Percentiles rank a stretch among this genome's conserved stretches.
These are phyloP conservation scores for Hypoxylon sp. DNA, from an alignment of 2,329 filamentous ascomycete species.

Conservation along the genomic window DNA sequence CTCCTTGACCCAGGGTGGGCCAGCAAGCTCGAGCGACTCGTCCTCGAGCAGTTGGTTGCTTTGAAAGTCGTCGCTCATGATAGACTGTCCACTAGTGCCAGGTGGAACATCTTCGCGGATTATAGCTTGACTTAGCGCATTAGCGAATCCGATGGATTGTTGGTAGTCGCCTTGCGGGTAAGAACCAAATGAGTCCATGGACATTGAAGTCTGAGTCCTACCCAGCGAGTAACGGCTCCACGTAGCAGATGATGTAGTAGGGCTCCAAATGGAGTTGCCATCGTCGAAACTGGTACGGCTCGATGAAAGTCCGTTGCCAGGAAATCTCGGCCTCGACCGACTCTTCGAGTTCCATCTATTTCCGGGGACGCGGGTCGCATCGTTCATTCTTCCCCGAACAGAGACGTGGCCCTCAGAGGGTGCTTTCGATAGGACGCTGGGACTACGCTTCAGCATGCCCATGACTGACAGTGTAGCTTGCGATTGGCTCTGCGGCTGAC, in stretches of 20 bases:
- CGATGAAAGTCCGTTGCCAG: conserved; percentile 84
- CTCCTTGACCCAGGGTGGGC: conserved; percentile 98
- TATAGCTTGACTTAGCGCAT: conserved; percentile 94
- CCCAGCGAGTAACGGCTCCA: conserved; percentile 96
- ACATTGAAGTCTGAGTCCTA: conserved; percentile 90
- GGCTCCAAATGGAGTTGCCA: conserved; percentile 89
- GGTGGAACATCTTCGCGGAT: conserved; percentile 85
- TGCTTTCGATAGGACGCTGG: conserved; percentile 92
- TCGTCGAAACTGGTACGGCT: conserved; percentile 96
- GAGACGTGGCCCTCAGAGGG: conserved; percentile 84
- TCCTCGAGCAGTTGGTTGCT: conserved; percentile 83
- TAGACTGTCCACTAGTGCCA: conserved; percentile 61
- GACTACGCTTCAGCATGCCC: conserved; percentile 83
- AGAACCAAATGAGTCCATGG: conserved; percentile 89
- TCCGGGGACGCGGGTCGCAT: conserved; percentile 65
- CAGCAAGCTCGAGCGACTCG: conserved; percentile 89
- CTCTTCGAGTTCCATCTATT: conserved; percentile 88
- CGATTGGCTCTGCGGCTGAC: conserved; percentile 59
- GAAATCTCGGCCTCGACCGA: conserved; percentile 82
- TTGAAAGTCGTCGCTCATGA: conserved; percentile 71
- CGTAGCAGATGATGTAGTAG: conserved; percentile 84
- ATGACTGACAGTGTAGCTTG: conserved; percentile 79
- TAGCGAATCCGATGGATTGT: conserved; percentile 97
- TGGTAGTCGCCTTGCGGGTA: conserved; percentile 86
- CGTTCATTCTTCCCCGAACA: conserved; percentile 76